phyloP scores from a whole-genome alignment of 2,329 filamentous ascomycete species.

The Venturia effusa region DNA sequence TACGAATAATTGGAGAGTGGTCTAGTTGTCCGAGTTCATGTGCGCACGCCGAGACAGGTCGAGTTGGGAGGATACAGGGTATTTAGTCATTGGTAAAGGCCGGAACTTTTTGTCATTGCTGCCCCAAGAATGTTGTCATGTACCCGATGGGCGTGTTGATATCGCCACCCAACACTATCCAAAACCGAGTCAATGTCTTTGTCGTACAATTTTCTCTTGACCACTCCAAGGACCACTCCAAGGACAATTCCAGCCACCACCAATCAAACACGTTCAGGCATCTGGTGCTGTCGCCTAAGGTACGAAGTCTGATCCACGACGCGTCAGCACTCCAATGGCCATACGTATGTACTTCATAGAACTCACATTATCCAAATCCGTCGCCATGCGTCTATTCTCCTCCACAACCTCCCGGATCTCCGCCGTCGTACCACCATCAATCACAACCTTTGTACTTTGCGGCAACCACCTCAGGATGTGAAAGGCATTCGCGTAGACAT shows the following conservation, averaged over 20 bases:
- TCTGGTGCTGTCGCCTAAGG: slow-evolving; percentile 26
- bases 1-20: too few species aligned
- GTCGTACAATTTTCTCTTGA: background rate
- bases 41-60: too few species aligned
- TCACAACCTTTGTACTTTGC: slow-evolving; percentile 27
- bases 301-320: slow-evolving; percentile 19
- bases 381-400: slow-evolving; percentile 30
- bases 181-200: background rate
- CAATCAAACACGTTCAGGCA: slow-evolving; percentile 18
- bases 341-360: background rate
- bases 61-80: too few species aligned
- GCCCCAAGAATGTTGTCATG: too few species aligned
- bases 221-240: background rate
- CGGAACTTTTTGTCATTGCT: too few species aligned
- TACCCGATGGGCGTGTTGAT: too few species aligned
- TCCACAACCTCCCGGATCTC: slow-evolving; percentile 31
- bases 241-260: background rate
- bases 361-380: slow-evolving; percentile 30
- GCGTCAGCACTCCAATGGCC: background rate
- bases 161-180: background rate
- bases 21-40: too few species aligned
- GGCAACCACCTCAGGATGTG: slow-evolving; percentile 37
- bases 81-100: too few species aligned
- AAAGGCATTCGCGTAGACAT: slow-evolving; percentile 36
- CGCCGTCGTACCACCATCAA: slow-evolving; percentile 29